These are phyloP conservation scores for Sechiopsis laciniata DNA, from an alignment of 306 rosid genomes.

Conservation along the genomic window DNA sequence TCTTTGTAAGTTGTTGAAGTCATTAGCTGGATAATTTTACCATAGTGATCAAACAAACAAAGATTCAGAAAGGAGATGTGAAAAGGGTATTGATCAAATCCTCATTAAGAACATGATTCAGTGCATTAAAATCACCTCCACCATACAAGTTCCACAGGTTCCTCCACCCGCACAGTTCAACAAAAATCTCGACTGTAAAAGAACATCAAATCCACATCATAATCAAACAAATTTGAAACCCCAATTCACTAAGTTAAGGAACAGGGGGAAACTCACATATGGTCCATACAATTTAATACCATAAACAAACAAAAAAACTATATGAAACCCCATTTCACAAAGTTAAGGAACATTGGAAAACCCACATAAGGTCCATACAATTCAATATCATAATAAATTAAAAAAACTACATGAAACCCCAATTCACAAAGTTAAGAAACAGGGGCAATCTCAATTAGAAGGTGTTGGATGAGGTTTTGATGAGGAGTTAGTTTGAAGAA, in stretches of 20 bases:
- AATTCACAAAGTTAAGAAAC: too few relatives aligned
- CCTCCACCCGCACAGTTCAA: conserved; percentile 87
- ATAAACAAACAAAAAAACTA: too few relatives aligned
- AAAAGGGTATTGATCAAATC: conserved; percentile 7
- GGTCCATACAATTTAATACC: too few relatives aligned
- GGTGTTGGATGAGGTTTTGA: too few relatives aligned
- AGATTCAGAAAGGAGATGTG: neutral
- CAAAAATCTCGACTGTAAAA: conserved; percentile 49
- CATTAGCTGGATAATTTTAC: neutral
- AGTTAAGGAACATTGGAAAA: too few relatives aligned
- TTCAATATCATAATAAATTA: too few relatives aligned
- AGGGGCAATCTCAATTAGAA: too few relatives aligned
- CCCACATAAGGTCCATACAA: too few relatives aligned
- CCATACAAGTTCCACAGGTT: conserved; percentile 84
- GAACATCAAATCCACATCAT: neutral
- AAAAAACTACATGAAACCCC: too few relatives aligned
- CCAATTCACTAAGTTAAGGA: neutral
- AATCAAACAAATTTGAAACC: neutral
- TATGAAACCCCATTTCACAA: too few relatives aligned
- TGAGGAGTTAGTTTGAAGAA: too few relatives aligned
- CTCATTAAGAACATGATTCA: neutral
- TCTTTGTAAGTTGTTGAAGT: neutral
- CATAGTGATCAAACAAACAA: conserved; percentile 8
- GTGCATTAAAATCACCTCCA: conserved; percentile 51
- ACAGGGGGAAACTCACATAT: neutral